Evolutionary conservation across 2,329 filamentous ascomycete species (phyloP), one percentile per base, ranked within the genome.

Genomic region (Paraphaeosphaeria sporulosa): DNA sequence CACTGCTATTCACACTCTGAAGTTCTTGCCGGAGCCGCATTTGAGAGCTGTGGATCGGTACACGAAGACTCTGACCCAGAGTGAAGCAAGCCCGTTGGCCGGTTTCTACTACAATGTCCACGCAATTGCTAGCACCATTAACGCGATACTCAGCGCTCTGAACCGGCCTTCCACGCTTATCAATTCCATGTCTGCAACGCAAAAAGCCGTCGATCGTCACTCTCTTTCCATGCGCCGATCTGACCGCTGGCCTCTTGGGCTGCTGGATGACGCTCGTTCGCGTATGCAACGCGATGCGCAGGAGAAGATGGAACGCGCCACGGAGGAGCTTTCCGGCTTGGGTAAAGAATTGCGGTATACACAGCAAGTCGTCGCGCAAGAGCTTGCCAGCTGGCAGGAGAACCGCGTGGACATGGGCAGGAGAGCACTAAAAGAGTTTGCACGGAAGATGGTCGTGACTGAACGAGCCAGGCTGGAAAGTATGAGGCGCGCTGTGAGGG

Each of bases 331-430:
- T 12, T 86, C 89, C 21, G 86, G 88, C 46, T 79, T 97, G n/a
- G 89, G 90, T 0, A 87, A 87, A 54, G 95, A 99, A 78, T 81
- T 99, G 57, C 83, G 93, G 52, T 97, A 95, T 77, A 97, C 94
- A 50, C 94, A 97, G 79, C 92, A 96, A 77, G 93, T 94, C 15
- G 94, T 98, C 25, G 94, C 96, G 7, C 86, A 88, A 1, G 95
- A 99, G 80, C 78, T 99, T 58, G 95, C 95, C 0, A 93, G 92
- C 17, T 99, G 95, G 93, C 94, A 97, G 72, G 93, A 96, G 43
- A 87, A 93, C 81, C 89, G 96, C 71, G 92, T 93, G 66, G 87
- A 86, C 70, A 88, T 92, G 80, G 93, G 91, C 1, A 83, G 89
- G 62, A 86, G 86, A 60, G 91, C 92, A 30, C 86, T 97, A 62